Percentiles rank a stretch among this genome's conserved stretches.
Evolutionary conservation across 129 eudicot species (phyloP).

Genomic region (Kitagawia praeruptora): DNA sequence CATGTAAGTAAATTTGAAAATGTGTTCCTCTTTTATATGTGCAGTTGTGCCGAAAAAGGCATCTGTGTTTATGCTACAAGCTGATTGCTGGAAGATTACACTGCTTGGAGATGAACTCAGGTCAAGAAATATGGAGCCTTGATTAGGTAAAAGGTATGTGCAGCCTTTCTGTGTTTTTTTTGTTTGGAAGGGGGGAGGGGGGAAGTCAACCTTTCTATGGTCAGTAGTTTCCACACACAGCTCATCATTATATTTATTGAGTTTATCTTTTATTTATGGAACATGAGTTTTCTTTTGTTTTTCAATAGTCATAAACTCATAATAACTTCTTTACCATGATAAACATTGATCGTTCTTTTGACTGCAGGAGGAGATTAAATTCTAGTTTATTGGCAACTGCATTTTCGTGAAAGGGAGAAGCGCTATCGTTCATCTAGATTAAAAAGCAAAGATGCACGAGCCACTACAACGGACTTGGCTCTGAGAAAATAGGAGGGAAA

Average conservation of each 20-base stretch:
- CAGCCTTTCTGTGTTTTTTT: neutral
- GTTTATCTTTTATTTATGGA: neutral
- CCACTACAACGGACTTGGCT: neutral
- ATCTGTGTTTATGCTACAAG: constrained; percentile 80
- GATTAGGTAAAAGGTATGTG: constrained; percentile 11
- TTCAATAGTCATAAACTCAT: too few species aligned
- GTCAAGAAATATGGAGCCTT: constrained; percentile 52
- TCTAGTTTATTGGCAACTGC: neutral
- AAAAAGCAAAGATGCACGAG: neutral
- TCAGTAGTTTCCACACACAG: neutral
- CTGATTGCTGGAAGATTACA: constrained; percentile 84
- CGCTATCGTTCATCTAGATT: neutral
- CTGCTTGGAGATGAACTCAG: constrained; percentile 63
- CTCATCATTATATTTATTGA: neutral
- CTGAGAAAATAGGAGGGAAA: neutral
- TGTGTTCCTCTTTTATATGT: constrained; percentile 9
- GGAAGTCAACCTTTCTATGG: neutral
- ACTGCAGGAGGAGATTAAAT: neutral
- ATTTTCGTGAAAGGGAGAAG: neutral
- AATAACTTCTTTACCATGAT: neutral
- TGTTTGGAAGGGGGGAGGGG: too few species aligned
- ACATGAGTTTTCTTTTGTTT: neutral
- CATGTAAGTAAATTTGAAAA: neutral
- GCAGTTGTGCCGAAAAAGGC: constrained; percentile 74
- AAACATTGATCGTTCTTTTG: neutral